A percentile compares a stretch with the other conserved stretches of the same genome.
Evolutionary conservation across 768 basidiomycete species (phyloP).

Genomic region (Obba rivulosa): DNA sequence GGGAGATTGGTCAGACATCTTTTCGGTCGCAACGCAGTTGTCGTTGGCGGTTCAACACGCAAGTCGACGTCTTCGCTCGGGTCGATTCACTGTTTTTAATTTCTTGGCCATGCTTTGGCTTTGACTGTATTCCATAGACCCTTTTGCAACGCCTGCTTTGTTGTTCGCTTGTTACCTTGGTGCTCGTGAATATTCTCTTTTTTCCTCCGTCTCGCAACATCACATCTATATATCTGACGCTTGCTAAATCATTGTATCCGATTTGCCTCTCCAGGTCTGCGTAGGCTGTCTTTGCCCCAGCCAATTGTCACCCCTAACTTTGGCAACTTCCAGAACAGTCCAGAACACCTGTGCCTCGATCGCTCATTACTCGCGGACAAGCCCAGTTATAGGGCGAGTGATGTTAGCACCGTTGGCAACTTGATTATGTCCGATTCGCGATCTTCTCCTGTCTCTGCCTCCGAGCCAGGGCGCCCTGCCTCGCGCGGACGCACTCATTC

Average conservation of each 20-base stretch:
- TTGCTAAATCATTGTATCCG: neutral
- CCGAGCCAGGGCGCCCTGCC: constrained; percentile 14
- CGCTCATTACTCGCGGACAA: constrained; percentile 3
- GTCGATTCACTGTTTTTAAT: constrained; percentile 5
- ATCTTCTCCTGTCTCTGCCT: constrained; percentile 9
- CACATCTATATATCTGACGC: constrained; percentile 3
- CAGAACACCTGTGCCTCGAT: constrained; percentile 16
- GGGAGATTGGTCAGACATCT: neutral
- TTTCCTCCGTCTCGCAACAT: neutral
- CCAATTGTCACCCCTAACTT: constrained; percentile 5
- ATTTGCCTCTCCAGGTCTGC: constrained; percentile 10
- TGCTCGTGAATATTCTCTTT: constrained; percentile 7
- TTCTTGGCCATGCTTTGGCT: too few relatives aligned
- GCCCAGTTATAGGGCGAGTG: constrained; percentile 12
- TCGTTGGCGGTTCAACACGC: constrained; percentile 10
- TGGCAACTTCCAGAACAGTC: constrained; percentile 17
- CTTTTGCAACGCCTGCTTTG: constrained; percentile 10
- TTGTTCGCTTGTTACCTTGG: too few relatives aligned
- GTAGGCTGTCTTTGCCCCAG: constrained; percentile 13
- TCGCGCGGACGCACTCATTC: constrained; percentile 16
- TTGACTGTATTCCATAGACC: constrained; percentile 11
- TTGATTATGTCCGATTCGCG: constrained; percentile 21
- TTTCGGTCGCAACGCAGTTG: constrained; percentile 8
- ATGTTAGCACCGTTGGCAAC: constrained; percentile 9
- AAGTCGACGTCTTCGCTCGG: constrained; percentile 4